phyloP scores from a whole-genome alignment of 495 filamentous ascomycete species.

The Penicillium ucsense region DNA sequence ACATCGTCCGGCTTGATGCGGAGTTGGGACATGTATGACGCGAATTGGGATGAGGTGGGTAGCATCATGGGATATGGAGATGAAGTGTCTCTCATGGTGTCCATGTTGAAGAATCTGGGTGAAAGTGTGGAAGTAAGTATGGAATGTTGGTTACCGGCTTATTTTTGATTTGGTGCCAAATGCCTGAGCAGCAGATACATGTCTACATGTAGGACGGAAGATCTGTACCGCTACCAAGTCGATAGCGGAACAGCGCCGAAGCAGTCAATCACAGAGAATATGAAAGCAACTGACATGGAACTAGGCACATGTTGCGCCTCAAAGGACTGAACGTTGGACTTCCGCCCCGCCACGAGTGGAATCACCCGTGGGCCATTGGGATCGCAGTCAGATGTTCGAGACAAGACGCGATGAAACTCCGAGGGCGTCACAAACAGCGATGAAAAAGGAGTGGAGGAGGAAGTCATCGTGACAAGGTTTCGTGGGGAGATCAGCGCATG shows the following conservation, averaged over 20 bases:
- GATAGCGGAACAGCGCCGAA: no score
- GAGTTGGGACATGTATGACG: slow-evolving; percentile 10
- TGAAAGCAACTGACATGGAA: slow-evolving; percentile 12
- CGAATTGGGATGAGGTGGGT: slow-evolving; percentile 14
- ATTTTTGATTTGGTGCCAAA: background rate
- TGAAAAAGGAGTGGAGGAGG: background rate
- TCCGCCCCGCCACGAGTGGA: background rate
- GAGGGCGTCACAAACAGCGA: background rate
- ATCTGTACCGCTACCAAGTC: no score
- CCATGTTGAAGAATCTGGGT: slow-evolving; percentile 25
- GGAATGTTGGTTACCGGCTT: background rate
- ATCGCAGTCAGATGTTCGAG: background rate
- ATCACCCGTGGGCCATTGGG: background rate
- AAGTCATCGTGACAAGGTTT: background rate
- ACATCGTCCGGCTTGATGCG: slow-evolving; percentile 18
- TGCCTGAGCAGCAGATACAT: no score
- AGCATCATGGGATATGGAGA: slow-evolving; percentile 24
- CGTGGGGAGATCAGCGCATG: background rate
- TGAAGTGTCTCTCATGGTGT: slow-evolving; percentile 12
- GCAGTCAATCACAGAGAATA: no score
- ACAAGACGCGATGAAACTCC: background rate
- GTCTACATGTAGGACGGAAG: no score
- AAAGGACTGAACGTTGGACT: slow-evolving; percentile 1
- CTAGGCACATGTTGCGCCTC: slow-evolving; percentile 18
- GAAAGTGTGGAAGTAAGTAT: background rate